phyloP scores from a whole-genome alignment of 192 early-diverging fungal genomes.

The Ambispora gerdemannii region DNA sequence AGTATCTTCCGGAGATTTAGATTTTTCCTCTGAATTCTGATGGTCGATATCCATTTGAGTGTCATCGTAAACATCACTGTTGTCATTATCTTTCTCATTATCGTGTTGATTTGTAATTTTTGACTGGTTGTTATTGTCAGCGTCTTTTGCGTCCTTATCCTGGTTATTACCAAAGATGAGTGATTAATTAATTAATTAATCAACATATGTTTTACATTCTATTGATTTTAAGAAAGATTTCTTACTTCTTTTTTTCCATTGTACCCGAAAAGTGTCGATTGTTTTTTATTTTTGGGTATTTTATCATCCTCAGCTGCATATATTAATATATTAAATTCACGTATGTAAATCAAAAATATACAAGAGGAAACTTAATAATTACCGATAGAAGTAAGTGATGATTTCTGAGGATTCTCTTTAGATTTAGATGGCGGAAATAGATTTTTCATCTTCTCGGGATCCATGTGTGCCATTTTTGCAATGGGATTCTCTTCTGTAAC shows the following conservation, averaged over 20 bases:
- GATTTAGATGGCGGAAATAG: background rate
- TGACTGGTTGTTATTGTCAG: no score
- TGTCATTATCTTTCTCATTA: no score
- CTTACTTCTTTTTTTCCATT: background rate
- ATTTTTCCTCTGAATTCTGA: no score
- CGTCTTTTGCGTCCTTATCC: no score
- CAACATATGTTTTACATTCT: no score
- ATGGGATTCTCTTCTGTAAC: background rate
- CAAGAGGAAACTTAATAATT: background rate
- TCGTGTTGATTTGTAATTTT: no score
- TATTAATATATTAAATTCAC: background rate
- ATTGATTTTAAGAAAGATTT: no score
- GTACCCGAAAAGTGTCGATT: background rate
- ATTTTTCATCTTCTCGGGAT: background rate
- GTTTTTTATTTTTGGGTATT: slow-evolving; percentile 8
- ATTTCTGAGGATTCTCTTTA: background rate
- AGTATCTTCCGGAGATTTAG: no score
- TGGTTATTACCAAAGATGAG: no score
- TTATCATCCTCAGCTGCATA: slow-evolving; percentile 2
- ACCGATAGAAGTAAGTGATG: background rate
- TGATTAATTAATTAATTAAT: no score
- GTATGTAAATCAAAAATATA: background rate
- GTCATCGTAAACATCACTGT: no score
- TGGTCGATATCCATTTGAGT: no score
- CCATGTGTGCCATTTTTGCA: background rate